A percentile compares a stretch with the other conserved stretches of the same genome.
Evolutionary conservation across 1,284 basidiomycete species (phyloP).

Genomic region (Phellopilus nigrolimitatus): DNA sequence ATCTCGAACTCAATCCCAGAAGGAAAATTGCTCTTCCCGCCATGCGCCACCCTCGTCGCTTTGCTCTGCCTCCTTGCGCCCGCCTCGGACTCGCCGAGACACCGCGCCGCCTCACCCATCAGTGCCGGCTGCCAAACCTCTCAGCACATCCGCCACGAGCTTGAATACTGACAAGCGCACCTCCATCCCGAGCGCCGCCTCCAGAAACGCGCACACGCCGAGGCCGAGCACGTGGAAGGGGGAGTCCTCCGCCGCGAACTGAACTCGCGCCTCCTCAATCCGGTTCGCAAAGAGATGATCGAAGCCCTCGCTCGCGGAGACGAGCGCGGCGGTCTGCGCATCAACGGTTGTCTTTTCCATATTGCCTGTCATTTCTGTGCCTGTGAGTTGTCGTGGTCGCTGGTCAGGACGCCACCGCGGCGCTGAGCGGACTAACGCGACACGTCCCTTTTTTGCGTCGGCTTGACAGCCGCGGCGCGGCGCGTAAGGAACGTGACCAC

Average conservation of each 20-base stretch:
- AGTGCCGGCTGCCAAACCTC: slow-evolving; percentile 35
- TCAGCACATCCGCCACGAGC: slow-evolving; percentile 7
- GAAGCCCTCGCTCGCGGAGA: slow-evolving; percentile 55
- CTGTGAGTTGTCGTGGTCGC: not conserved
- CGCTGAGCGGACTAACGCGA: not conserved
- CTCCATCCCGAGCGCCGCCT: slow-evolving; percentile 80
- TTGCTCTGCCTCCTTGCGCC: slow-evolving; percentile 54
- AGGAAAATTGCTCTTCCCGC: slow-evolving; percentile 34
- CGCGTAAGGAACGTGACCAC: not conserved
- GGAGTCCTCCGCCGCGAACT: slow-evolving; percentile 47
- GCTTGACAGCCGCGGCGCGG: not conserved
- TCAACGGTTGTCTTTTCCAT: not conserved
- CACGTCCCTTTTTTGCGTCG: not conserved
- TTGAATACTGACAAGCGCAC: slow-evolving; percentile 31
- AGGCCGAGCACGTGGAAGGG: slow-evolving; percentile 68
- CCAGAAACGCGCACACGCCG: slow-evolving; percentile 68
- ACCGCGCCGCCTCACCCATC: slow-evolving; percentile 53
- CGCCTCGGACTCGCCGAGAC: slow-evolving; percentile 53
- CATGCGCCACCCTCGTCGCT: slow-evolving; percentile 26
- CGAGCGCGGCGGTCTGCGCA: slow-evolving; percentile 33
- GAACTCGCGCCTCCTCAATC: slow-evolving; percentile 44
- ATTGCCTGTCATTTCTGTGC: too few relatives aligned
- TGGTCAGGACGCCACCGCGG: not conserved
- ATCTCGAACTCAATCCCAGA: slow-evolving; percentile 71
- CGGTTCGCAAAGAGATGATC: slow-evolving; percentile 66